Conservation (phyloP, 768 basidiomycete genomes). For the Galerina marginata region DNA sequence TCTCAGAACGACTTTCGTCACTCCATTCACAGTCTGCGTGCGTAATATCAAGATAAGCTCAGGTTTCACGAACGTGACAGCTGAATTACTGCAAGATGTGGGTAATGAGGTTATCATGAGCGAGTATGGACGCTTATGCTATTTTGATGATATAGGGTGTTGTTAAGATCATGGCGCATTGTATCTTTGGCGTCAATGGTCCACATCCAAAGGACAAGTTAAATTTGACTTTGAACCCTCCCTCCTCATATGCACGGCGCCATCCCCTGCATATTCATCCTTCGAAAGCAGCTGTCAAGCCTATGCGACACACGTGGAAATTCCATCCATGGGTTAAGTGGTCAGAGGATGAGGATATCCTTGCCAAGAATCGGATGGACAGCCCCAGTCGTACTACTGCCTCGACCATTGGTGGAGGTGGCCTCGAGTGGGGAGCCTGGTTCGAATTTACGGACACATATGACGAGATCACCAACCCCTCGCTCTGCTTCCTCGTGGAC, state of each 20-base stretch:
- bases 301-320: constrained; percentile 35
- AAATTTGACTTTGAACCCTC: constrained; percentile 45
- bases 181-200: constrained; percentile 58
- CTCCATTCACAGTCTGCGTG: constrained; percentile 53
- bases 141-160: constrained; percentile 38
- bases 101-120: not conserved
- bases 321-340: constrained; percentile 40
- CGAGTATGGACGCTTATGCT: not conserved
- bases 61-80: constrained; percentile 61
- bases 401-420: constrained; percentile 54
- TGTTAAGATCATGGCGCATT: constrained; percentile 55
- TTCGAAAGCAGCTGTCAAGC: constrained; percentile 35
- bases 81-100: constrained; percentile 65
- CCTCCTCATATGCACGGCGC: constrained; percentile 65
- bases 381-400: constrained; percentile 42
- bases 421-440: constrained; percentile 66
- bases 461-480: constrained; percentile 52
- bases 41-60: constrained; percentile 53
- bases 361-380: constrained; percentile 41
- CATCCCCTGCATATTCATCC: constrained; percentile 62
- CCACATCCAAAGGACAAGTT: constrained; percentile 31
- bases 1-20: constrained; percentile 47
- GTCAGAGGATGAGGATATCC: constrained; percentile 47
- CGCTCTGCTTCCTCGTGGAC: constrained; percentile 64
- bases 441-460: constrained; percentile 46